These are phyloP conservation scores for Talaromyces nanjingensis DNA, from an alignment of 495 filamentous ascomycete genomes.

Conservation along the genomic window DNA sequence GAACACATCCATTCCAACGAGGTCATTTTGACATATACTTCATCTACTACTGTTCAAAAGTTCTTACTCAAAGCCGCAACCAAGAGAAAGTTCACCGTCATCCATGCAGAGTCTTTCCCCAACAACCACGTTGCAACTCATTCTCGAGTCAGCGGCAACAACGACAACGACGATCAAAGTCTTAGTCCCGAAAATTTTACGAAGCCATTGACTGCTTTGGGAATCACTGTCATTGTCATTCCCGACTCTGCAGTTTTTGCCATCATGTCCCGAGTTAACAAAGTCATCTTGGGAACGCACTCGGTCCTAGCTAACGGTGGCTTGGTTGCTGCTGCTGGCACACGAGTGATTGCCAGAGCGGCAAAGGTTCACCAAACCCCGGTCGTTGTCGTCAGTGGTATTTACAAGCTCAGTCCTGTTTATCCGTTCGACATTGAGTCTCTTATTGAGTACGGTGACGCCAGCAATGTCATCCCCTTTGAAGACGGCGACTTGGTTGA, in stretches of 20 bases:
- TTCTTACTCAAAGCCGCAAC: constrained; percentile 78
- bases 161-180: constrained; percentile 34
- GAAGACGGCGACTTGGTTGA: constrained; percentile 69
- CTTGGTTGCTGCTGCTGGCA: constrained; percentile 71
- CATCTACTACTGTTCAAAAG: constrained; percentile 73
- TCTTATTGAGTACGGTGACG: constrained; percentile 75
- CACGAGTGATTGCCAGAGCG: constrained; percentile 70
- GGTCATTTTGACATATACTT: constrained; percentile 76
- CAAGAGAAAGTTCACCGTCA: constrained; percentile 82
- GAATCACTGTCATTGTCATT: constrained; percentile 73
- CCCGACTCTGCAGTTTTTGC: constrained; percentile 81
- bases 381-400: constrained; percentile 74
- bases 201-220: constrained; percentile 67
- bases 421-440: constrained; percentile 73
- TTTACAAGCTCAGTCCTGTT: constrained; percentile 86
- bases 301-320: constrained; percentile 82
- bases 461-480: constrained; percentile 63
- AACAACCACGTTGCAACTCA: constrained; percentile 60
- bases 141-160: constrained; percentile 48
- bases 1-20: constrained; percentile 89
- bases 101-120: constrained; percentile 66
- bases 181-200: constrained; percentile 52
- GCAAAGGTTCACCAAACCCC: constrained; percentile 72
- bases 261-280: constrained; percentile 88
- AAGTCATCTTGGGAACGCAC: constrained; percentile 83